Base-by-base conservation (phyloP, 2,329 filamentous ascomycete species). In the Aspergillus fructus region DNA sequence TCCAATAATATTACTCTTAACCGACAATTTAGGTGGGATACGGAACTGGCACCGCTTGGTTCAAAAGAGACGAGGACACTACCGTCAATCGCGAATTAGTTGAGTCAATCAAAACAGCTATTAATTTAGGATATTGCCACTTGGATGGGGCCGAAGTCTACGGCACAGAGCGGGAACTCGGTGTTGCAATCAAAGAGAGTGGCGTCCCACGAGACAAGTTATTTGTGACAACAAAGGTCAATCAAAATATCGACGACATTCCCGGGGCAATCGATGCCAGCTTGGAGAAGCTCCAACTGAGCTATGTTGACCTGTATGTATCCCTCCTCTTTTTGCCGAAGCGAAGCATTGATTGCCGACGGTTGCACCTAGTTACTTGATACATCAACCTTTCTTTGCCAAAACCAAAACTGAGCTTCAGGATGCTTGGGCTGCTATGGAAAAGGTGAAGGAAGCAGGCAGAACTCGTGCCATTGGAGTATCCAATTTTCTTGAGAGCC, bases 1-100 rank as follows among this genome's bases (percentile, higher is more conserved):
- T 42, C 23, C 9, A 34, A 49, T 17, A 8, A 12, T 5, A 42
- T 41, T 21, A 37, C 39, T 13, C 17, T 53, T 47, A 53, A 45
- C 17, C 13, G 9, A 49, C 41, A 19, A 39, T 50, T 48, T 49
- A 85, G 83, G 71, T 88, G 17, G 85, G 78, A 21, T 88, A 84
- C 71, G 85, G 85, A 24, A 83, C 82, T 0, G 86, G 86, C 30
- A 88, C 86, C 1, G 83, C 84, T 1, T 88, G 84, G 85, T 87
- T 78, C 69, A 89, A 89, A 70, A 71, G 62, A 2, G 74, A 76
- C 2, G 76, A 78, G 8, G 77, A 74, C 46, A 75, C 66, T 11
- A 61, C 76, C 47, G 74, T 84, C 53, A 83, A 88, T 63, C 78
- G 81, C 45, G 74, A 75, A 7, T 76, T 81, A 49, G 77, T 87